phyloP scores from a whole-genome alignment of 495 filamentous ascomycete genomes.

The Symbiotaphrina buchneri region DNA sequence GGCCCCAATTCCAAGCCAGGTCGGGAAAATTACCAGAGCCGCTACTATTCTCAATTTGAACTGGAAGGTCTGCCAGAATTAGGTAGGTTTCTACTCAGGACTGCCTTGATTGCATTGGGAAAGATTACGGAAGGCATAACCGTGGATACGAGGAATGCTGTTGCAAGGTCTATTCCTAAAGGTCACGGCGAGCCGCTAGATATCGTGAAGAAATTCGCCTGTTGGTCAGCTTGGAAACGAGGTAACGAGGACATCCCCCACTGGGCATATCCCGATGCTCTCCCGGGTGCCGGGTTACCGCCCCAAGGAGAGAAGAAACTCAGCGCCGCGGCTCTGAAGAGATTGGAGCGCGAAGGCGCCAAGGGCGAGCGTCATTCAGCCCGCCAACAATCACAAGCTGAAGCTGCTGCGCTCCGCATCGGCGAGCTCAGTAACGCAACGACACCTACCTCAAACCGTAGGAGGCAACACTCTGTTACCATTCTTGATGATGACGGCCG shows the following conservation, averaged over 20 bases:
- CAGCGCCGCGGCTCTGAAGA: constrained; percentile 11
- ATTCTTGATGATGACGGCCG: too few relatives aligned
- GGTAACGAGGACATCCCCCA: constrained; percentile 43
- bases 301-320: constrained; percentile 8
- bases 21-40: constrained; percentile 28
- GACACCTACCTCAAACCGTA: too few relatives aligned
- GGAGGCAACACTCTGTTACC: too few relatives aligned
- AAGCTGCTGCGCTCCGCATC: too few relatives aligned
- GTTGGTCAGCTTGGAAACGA: constrained; percentile 56
- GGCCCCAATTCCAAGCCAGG: constrained; percentile 21
- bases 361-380: constrained; percentile 9
- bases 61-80: constrained; percentile 43
- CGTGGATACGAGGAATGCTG: constrained; percentile 28
- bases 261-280: constrained; percentile 28
- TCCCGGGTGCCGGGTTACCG: constrained; percentile 7
- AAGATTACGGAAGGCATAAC: constrained; percentile 36
- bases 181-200: constrained; percentile 36
- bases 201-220: constrained; percentile 35
- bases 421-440: too few relatives aligned
- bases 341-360: constrained; percentile 11
- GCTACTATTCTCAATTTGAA: constrained; percentile 46
- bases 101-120: constrained; percentile 41
- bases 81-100: constrained; percentile 39
- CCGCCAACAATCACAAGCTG: constrained; percentile 10
- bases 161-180: constrained; percentile 42